phyloP scores from a whole-genome alignment of 805 yeast species.

The Candida patagonica region DNA sequence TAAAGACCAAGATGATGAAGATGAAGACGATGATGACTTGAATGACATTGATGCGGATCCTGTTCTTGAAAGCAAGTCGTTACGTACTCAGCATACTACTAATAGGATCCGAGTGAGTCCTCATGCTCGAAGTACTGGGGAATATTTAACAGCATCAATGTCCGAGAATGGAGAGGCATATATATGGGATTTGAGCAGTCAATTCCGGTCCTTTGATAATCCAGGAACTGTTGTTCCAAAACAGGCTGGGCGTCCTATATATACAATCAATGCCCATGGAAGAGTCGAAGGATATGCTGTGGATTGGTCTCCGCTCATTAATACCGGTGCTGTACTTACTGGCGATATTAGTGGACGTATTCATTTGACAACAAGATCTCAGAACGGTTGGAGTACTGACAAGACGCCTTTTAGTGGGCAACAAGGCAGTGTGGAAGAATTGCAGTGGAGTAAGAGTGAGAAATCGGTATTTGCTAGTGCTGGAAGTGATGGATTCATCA shows the following conservation, averaged over 20 bases:
- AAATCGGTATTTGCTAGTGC: conserved; percentile 91
- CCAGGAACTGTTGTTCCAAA: conserved; percentile 83
- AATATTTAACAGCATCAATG: conserved; percentile 80
- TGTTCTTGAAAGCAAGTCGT: conserved; percentile 72
- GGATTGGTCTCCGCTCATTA: conserved; percentile 88
- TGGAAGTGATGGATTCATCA: conserved; percentile 82
- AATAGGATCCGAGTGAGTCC: conserved; percentile 84
- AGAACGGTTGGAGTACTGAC: conserved; percentile 76
- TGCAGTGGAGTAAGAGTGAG: conserved; percentile 93
- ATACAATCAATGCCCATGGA: conserved; percentile 78
- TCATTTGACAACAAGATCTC: conserved; percentile 65
- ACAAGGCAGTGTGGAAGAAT: conserved; percentile 70
- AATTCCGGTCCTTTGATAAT: conserved; percentile 71
- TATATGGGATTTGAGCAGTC: conserved; percentile 74
- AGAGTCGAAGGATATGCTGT: conserved; percentile 95
- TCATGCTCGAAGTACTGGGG: conserved; percentile 61
- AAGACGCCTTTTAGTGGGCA: conserved; percentile 53
- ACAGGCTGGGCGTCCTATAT: conserved; percentile 64
- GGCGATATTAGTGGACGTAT: conserved; percentile 88
- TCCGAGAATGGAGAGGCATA: conserved; percentile 84
- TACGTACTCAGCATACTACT: conserved; percentile 73
- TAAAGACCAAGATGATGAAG: conserved; percentile 67
- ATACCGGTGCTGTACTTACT: conserved; percentile 70
- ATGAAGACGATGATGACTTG: conserved; percentile 61
- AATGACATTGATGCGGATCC: conserved; percentile 74